Conservation (phyloP, 2,329 filamentous ascomycete genomes). For the Diplodia sapinea region DNA sequence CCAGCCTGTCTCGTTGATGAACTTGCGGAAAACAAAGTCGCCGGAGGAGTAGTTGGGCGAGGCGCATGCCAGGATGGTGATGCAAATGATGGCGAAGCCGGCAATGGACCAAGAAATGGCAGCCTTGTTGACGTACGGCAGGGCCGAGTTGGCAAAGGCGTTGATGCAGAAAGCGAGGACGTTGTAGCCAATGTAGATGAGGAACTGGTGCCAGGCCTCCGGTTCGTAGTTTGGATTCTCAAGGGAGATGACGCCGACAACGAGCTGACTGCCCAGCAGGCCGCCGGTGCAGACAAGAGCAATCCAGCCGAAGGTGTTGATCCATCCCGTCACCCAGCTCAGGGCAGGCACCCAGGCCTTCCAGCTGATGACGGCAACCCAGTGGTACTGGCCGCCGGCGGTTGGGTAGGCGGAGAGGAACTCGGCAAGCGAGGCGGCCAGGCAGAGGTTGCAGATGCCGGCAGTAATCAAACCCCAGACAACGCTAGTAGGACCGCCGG, state of each 20-base stretch:
- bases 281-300: conserved; percentile 69
- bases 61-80: conserved; percentile 70
- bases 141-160: conserved; percentile 64
- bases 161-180: conserved; percentile 68
- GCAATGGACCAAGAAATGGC: conserved; percentile 74
- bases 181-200: conserved; percentile 72
- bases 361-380: conserved; percentile 71
- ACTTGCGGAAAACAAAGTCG: conserved; percentile 69
- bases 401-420: conserved; percentile 70
- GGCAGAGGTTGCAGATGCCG: conserved; percentile 69
- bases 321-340: conserved; percentile 76
- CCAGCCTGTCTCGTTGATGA: conserved; percentile 73
- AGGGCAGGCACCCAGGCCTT: conserved; percentile 65
- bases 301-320: conserved; percentile 74
- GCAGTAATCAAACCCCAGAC: conserved; percentile 70
- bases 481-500: conserved; percentile 72
- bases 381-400: conserved; percentile 67
- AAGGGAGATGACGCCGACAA: conserved; percentile 68
- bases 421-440: conserved; percentile 72
- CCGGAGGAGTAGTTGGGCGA: conserved; percentile 69
- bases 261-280: conserved; percentile 69
- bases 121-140: conserved; percentile 70
- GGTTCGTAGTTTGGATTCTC: conserved; percentile 63
- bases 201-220: conserved; percentile 73
- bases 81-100: conserved; percentile 72